These are phyloP conservation scores for Porphyrellus cyaneotinctus DNA, from an alignment of 768 basidiomycete species.

Conservation along the genomic window DNA sequence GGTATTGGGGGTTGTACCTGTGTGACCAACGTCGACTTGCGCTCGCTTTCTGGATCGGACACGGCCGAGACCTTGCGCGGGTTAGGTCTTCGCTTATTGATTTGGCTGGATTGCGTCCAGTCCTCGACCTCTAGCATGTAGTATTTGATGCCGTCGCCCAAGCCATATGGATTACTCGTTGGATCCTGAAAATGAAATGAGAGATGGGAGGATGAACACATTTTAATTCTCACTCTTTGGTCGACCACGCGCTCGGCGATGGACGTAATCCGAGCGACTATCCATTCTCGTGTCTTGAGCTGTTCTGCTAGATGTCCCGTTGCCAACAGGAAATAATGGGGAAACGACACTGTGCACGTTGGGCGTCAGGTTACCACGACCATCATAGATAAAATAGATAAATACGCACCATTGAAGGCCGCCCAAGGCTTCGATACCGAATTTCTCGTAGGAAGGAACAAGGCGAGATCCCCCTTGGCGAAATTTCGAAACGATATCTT, in stretches of 20 bases:
- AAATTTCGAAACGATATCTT: slow-evolving; percentile 98
- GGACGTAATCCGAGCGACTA: slow-evolving; percentile 87
- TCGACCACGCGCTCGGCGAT: slow-evolving; percentile 85
- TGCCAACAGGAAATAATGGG: slow-evolving; percentile 94
- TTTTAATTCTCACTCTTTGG: slow-evolving; percentile 47
- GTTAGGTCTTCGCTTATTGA: slow-evolving; percentile 55
- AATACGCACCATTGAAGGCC: slow-evolving; percentile 84
- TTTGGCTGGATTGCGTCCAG: slow-evolving; percentile 73
- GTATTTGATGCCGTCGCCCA: slow-evolving; percentile 86
- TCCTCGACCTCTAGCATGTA: slow-evolving; percentile 93
- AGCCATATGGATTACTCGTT: slow-evolving; percentile 81
- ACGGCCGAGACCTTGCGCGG: slow-evolving; percentile 46
- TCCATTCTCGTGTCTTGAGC: slow-evolving; percentile 89
- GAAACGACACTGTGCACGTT: slow-evolving; percentile 72
- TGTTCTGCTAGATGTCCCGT: slow-evolving; percentile 85
- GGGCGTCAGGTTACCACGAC: not conserved
- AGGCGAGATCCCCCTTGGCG: slow-evolving; percentile 87
- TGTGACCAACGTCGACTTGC: slow-evolving; percentile 19
- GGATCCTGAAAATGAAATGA: slow-evolving; percentile 52
- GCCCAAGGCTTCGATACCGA: slow-evolving; percentile 95
- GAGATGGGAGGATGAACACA: not conserved
- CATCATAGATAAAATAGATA: not conserved
- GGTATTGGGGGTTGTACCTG: slow-evolving; percentile 31
- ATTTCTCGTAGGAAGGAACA: slow-evolving; percentile 95
- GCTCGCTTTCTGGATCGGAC: slow-evolving; percentile 39